Percentiles rank a stretch among this genome's conserved stretches.
Conservation (phyloP, 2,329 filamentous ascomycete genomes). For the Raffaelea ambrosiae region DNA sequence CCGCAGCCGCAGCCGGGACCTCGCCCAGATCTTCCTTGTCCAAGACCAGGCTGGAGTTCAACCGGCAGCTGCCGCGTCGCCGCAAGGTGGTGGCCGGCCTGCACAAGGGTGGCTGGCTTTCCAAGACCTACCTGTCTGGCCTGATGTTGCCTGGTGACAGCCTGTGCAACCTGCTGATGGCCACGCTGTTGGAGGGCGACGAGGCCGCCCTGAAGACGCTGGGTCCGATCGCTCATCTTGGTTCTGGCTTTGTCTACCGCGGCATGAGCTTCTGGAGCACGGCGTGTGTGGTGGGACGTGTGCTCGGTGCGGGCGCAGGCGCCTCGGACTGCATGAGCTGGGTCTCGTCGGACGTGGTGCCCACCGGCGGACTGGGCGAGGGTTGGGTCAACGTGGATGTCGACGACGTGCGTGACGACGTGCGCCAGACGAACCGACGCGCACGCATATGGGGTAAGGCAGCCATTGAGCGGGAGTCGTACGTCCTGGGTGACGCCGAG, state of each 20-base stretch:
- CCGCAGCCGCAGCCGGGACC: conserved; percentile 24
- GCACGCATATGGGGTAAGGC: conserved; percentile 55
- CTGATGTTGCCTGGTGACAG: conserved; percentile 57
- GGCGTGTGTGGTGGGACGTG: conserved; percentile 54
- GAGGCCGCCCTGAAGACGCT: conserved; percentile 47
- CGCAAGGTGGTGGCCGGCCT: conserved; percentile 49
- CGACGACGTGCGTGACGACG: conserved; percentile 35
- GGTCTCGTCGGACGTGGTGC: conserved; percentile 53
- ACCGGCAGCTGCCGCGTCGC: conserved; percentile 31
- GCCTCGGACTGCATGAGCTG: conserved; percentile 60
- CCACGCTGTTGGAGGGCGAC: conserved; percentile 57
- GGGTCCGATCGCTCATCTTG: conserved; percentile 53
- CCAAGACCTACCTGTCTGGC: conserved; percentile 58
- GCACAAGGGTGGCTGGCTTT: conserved; percentile 56
- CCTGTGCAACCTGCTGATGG: conserved; percentile 56
- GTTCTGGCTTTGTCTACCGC: conserved; percentile 54
- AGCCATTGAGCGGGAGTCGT: conserved; percentile 50
- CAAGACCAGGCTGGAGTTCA: conserved; percentile 14
- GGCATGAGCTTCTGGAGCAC: conserved; percentile 64
- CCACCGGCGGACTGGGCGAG: conserved; percentile 37
- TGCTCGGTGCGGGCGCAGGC: conserved; percentile 53
- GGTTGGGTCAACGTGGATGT: conserved; percentile 53
- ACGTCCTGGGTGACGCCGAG: conserved; percentile 50
- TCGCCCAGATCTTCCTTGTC: conserved; percentile 33
- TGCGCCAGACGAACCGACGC: conserved; percentile 8